A percentile compares a stretch with the other conserved stretches of the same genome.
phyloP scores from a whole-genome alignment of 176 grass and related monocot species.

The Musa acuminata region DNA sequence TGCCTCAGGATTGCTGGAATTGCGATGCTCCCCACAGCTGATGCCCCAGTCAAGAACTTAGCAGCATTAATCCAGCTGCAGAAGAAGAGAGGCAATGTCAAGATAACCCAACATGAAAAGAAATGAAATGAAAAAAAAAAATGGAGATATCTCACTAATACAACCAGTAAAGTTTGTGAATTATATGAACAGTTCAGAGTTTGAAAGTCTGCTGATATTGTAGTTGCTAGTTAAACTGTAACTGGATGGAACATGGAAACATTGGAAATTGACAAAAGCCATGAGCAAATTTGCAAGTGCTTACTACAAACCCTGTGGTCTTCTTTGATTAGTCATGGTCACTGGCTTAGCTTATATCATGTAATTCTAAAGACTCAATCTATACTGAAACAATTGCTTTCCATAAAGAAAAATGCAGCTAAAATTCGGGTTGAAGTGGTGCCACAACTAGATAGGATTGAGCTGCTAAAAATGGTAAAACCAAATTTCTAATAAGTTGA shows the following conservation, averaged over 20 bases:
- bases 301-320: not conserved
- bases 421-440: no score
- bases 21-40: constrained; percentile 82
- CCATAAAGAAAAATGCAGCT: no score
- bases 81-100: not conserved
- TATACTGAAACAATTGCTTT: not conserved
- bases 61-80: constrained; percentile 83
- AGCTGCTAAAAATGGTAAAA: no score
- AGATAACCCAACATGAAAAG: not conserved
- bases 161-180: not conserved
- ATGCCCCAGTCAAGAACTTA: constrained; percentile 85
- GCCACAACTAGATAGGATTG: no score
- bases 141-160: not conserved
- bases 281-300: no score
- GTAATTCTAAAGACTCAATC: not conserved
- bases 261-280: no score
- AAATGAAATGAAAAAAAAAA: not conserved
- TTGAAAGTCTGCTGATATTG: no score
- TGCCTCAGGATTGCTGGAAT: constrained; percentile 89
- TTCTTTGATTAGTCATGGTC: not conserved
- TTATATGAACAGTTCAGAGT: not conserved
- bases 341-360: not conserved
- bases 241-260: no score
- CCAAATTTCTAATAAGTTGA: no score
- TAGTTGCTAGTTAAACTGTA: no score